Base-by-base conservation (phyloP, 805 yeast genomes). In the Pichia manshurica region DNA sequence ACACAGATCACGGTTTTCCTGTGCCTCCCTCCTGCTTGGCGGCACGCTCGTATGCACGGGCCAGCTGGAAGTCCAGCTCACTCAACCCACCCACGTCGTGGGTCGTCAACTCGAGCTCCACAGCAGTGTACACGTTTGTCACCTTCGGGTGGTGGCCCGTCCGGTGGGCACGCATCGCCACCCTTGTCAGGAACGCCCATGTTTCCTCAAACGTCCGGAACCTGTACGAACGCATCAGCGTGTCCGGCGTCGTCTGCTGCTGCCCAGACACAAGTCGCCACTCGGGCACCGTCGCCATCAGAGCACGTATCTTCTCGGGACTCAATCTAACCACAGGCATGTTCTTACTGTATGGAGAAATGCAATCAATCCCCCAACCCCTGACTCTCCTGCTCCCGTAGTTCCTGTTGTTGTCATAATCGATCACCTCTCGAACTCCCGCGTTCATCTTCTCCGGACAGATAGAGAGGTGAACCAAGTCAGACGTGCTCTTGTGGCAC, bases 81-180 rank as follows among this genome's bases (percentile, higher is more conserved):
- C 83, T 74, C 9, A 78, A 50, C 4, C 76, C 75, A 20, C 66
- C 63, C 0, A 71, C 66, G 58, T 85, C 93, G 56, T 85, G 93
- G 0, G 91, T 85, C 1, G 81, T 75, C 34, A 84, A 60, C 22
- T 68, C 66, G 3, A 85, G 50, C 15, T 68, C 65, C 1, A 84
- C 84, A 28, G 68, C 65, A 51, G 79, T 85, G 57, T 84, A 85
- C 0, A 79, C 73, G 3, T 84, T 84, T 0, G 68, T 70, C 12
- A 85, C 77, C 0, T 80, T 79, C 0, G 93, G 91, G 60, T 85
- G 95, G 56, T 85, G 91, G 4, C 79, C 82, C 57, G 66, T 61
- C 1, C 71, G 56, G 57, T 82, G 84, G 0, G 85, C 73, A 44
- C 79, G 64, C 64, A 75, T 62, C 1, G 87, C 74, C 1, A 84